Base-by-base conservation (phyloP, 2,329 filamentous ascomycete species). In the Penicillium sp. region DNA sequence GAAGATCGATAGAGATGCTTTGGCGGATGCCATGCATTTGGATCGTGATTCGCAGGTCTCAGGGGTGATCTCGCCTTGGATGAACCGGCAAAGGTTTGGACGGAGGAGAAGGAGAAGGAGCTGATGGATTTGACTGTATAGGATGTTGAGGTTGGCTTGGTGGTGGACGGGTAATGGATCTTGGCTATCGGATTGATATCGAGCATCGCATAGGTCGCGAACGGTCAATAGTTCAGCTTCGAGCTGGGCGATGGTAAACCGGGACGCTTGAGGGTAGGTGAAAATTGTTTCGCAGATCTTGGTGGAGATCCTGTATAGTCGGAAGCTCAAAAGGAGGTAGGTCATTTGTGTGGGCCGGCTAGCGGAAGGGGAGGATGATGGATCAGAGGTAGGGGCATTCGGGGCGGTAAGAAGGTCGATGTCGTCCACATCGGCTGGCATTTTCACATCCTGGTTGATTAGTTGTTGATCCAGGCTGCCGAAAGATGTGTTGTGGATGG, bases 111-210 rank as follows among this genome's bases (percentile, higher is more conserved):
- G 67, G 1, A 77, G 66, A 19, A 69, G 63, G 2, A 76, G 63
- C 44, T 77, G 75, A 46, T 76, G 68, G 29, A 73, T 72, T 52
- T 75, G 73, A 55, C 73, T 71, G 56, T 75, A 73, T 22, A 77
- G 67, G 26, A 77, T 76, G 50, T 75, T 70, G n/a, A 74, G 60
- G 57, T 77, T 74, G 46, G 73, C 74, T 39, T 70, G 63, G 53
- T 77, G 75, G 44, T 75, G 69, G 16, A 63, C 58, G 2, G 67
- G 68, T 5, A 75, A 61, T 5, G 68, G 61, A 3, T 69, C 63
- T 21, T 51, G 52, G 33, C 53, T 55, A 50, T 72, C 65, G 21
- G 60, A 51, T 24, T 65, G 61, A 45, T 74, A 74, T 24, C 68
- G 70, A 21, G 61, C 61, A 45, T 70, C 67, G 53, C 70, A 72